Conservation (phyloP, 1,284 basidiomycete genomes). For the Sporisorium scitamineum region DNA sequence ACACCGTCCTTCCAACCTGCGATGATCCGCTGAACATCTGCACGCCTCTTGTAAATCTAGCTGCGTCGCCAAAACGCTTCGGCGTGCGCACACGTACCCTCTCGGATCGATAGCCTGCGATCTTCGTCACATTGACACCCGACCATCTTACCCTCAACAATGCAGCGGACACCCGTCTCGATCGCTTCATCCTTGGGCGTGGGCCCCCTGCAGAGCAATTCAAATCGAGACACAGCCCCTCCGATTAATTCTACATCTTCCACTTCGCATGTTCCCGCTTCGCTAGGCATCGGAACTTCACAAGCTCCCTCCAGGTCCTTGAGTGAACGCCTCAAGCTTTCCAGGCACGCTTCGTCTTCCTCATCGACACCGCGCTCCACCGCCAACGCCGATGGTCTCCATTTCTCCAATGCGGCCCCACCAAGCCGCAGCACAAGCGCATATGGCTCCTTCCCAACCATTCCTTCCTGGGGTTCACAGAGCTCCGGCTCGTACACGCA, state of each 20-base stretch:
- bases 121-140: not conserved
- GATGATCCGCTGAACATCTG: conserved; percentile 1
- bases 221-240: not conserved
- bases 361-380: conserved; percentile 3
- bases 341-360: conserved; percentile 14
- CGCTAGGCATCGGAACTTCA: conserved; percentile 34
- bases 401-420: conserved; percentile 15
- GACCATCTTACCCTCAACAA: not conserved
- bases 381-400: conserved; percentile 23
- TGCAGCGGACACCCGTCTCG: conserved; percentile 17
- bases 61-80: conserved; percentile 9
- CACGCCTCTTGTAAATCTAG: not conserved
- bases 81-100: conserved; percentile 6
- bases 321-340: conserved; percentile 30
- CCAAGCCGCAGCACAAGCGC: conserved; percentile 6
- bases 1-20: not conserved
- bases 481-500: not conserved
- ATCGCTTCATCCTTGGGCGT: not conserved
- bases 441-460: conserved; percentile 18
- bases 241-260: not conserved
- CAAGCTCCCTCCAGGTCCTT: conserved; percentile 11
- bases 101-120: not conserved
- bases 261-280: conserved; percentile 33
- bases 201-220: conserved; percentile 7
- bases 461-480: conserved; percentile 19